Conservation (phyloP, 2,329 filamentous ascomycete genomes). For the Ophiostoma piceae region DNA sequence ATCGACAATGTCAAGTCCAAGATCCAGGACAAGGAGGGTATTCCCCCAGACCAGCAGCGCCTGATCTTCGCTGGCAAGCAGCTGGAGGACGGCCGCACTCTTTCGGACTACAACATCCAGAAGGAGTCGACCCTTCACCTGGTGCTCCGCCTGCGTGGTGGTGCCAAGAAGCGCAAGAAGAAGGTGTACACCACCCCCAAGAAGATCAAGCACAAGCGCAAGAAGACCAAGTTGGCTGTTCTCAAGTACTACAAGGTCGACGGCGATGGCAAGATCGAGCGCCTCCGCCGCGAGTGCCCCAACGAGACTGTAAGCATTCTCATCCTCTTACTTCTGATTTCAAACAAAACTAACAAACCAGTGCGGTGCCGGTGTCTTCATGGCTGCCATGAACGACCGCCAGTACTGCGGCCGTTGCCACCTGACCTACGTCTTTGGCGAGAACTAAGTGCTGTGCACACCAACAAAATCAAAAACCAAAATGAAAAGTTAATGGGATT, state of each 20-base stretch:
- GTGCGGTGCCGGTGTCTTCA: constrained; percentile 99
- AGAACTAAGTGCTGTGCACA: constrained; percentile 43
- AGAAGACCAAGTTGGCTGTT: constrained; percentile 99
- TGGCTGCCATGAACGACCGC: constrained; percentile 99
- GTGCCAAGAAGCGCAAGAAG: constrained; percentile 99
- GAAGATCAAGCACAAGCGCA: constrained; percentile 99
- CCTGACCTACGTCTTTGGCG: constrained; percentile 68
- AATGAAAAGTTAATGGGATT: constrained; percentile 9
- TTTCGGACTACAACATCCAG: constrained; percentile 99
- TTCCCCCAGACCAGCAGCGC: constrained; percentile 98
- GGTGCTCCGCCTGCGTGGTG: constrained; percentile 96
- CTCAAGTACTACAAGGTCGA: constrained; percentile 99
- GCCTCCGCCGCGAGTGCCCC: constrained; percentile 96
- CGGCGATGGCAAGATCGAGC: constrained; percentile 99
- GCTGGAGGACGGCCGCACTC: constrained; percentile 97
- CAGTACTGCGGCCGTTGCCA: constrained; percentile 86
- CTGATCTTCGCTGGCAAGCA: constrained; percentile 99
- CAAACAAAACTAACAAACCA: constrained; percentile 35
- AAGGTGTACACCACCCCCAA: constrained; percentile 99
- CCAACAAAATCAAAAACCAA: constrained; percentile 7
- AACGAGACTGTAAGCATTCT: constrained; percentile 65
- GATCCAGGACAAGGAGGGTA: constrained; percentile 98
- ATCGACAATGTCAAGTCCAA: constrained; percentile 99
- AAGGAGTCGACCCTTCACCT: constrained; percentile 99
- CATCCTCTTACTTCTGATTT: rapidly evolving